phyloP scores from a whole-genome alignment of 192 early-diverging fungal species.

The Spizellomyces punctatus region DNA sequence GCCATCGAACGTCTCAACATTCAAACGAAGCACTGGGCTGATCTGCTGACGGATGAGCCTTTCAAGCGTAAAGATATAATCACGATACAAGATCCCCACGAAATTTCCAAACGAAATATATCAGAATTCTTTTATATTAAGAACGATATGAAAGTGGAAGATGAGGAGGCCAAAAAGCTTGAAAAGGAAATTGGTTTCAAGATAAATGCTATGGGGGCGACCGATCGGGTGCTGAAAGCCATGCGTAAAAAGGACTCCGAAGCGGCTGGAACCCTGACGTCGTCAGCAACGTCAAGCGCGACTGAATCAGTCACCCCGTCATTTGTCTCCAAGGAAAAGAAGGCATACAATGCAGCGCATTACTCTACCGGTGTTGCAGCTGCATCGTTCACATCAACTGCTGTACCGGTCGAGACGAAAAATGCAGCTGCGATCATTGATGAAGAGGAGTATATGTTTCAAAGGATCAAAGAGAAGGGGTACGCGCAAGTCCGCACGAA shows the following conservation, averaged over 20 bases:
- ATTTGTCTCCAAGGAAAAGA: constrained; percentile 47
- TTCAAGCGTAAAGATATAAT: constrained; percentile 89
- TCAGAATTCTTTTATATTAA: constrained; percentile 76
- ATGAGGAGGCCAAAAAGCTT: constrained; percentile 40
- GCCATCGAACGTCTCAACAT: constrained; percentile 86
- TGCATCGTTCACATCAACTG: constrained; percentile 86
- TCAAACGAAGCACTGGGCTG: constrained; percentile 81
- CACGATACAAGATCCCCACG: constrained; percentile 84
- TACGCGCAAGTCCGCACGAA: constrained; percentile 80
- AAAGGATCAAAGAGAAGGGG: constrained; percentile 75
- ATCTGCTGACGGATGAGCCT: constrained; percentile 84
- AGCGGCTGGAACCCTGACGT: constrained; percentile 20
- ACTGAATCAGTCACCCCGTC: constrained; percentile 37
- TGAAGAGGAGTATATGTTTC: constrained; percentile 91
- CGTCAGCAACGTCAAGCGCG: background rate
- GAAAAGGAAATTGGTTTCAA: constrained; percentile 61
- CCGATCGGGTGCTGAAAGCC: constrained; percentile 57
- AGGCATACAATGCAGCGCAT: constrained; percentile 76
- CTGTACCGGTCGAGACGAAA: constrained; percentile 68
- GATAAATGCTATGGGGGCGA: constrained; percentile 59
- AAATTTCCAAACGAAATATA: constrained; percentile 66
- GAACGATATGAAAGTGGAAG: constrained; percentile 62
- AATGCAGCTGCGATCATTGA: constrained; percentile 71
- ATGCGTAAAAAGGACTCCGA: constrained; percentile 37
- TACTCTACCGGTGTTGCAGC: constrained; percentile 80